Evolutionary conservation across 2,329 filamentous ascomycete genomes (phyloP).

Genomic region (Aspergillus ruber): DNA sequence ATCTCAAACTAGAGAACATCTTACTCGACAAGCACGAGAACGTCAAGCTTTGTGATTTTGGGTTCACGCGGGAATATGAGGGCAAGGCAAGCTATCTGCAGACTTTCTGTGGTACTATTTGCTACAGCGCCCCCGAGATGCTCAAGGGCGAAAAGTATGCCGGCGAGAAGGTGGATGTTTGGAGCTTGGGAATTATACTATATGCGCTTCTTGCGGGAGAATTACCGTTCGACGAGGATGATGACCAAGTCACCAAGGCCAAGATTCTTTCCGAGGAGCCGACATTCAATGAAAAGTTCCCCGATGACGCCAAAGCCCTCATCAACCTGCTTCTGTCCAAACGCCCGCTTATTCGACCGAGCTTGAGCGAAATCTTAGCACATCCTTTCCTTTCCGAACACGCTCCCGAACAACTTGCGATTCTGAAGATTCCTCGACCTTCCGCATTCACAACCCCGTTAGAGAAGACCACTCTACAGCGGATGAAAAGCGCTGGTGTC

Average conservation of each 20-base stretch:
- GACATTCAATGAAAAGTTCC: slow-evolving; percentile 72
- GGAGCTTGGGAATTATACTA: slow-evolving; percentile 90
- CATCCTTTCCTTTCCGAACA: slow-evolving; percentile 84
- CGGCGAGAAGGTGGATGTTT: slow-evolving; percentile 95
- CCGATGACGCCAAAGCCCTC: slow-evolving; percentile 68
- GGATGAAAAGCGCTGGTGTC: slow-evolving; percentile 89
- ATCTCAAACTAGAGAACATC: slow-evolving; percentile 95
- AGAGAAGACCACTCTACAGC: slow-evolving; percentile 84
- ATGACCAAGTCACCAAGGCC: slow-evolving; percentile 77
- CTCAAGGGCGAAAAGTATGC: slow-evolving; percentile 97
- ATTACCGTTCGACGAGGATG: slow-evolving; percentile 92
- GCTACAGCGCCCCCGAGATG: slow-evolving; percentile 98
- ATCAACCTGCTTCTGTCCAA: slow-evolving; percentile 82
- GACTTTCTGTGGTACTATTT: slow-evolving; percentile 95
- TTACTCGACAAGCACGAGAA: slow-evolving; percentile 94
- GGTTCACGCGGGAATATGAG: slow-evolving; percentile 95
- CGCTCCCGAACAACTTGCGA: slow-evolving; percentile 80
- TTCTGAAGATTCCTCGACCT: slow-evolving; percentile 73
- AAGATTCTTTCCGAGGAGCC: slow-evolving; percentile 83
- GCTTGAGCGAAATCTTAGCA: slow-evolving; percentile 74
- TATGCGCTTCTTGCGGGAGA: slow-evolving; percentile 75
- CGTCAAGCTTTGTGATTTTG: slow-evolving; percentile 96
- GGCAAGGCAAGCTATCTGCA: slow-evolving; percentile 90
- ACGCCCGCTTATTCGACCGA: slow-evolving; percentile 74
- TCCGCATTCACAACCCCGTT: slow-evolving; percentile 77